Evolutionary conservation across 176 grass and related monocot genomes (phyloP).

Genomic region (Oryza brachyantha): DNA sequence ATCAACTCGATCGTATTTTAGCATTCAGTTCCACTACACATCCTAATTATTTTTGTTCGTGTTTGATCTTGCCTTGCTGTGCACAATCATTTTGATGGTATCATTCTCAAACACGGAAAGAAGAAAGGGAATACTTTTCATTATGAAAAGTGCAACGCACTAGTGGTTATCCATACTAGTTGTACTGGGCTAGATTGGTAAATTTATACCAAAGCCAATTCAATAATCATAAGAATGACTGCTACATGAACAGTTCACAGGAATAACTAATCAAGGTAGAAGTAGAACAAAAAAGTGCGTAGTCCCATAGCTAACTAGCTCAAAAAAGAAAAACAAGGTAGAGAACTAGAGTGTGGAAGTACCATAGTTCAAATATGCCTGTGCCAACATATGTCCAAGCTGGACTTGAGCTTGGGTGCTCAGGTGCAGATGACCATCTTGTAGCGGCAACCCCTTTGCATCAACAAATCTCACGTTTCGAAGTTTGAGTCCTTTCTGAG

Average conservation of each 20-base stretch:
- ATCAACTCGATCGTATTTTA: background rate
- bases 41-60: background rate
- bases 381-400: conserved; percentile 80
- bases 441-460: conserved; percentile 60
- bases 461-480: conserved; percentile 71
- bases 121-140: background rate
- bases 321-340: background rate
- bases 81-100: conserved; percentile 6
- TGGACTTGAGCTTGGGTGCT: conserved; percentile 77
- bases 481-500: conserved; percentile 62
- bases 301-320: background rate
- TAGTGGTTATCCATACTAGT: background rate
- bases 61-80: background rate
- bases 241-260: background rate
- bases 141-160: background rate
- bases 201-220: background rate
- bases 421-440: conserved; percentile 77
- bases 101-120: background rate
- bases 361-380: conserved; percentile 72
- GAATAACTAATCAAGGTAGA: background rate
- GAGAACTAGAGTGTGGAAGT: conserved; percentile 42
- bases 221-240: conserved; percentile 6
- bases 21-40: background rate
- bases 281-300: background rate
- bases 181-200: background rate